Evolutionary conservation across 352 stramenopile species (phyloP).

Genomic region (Phytophthora sp.): DNA sequence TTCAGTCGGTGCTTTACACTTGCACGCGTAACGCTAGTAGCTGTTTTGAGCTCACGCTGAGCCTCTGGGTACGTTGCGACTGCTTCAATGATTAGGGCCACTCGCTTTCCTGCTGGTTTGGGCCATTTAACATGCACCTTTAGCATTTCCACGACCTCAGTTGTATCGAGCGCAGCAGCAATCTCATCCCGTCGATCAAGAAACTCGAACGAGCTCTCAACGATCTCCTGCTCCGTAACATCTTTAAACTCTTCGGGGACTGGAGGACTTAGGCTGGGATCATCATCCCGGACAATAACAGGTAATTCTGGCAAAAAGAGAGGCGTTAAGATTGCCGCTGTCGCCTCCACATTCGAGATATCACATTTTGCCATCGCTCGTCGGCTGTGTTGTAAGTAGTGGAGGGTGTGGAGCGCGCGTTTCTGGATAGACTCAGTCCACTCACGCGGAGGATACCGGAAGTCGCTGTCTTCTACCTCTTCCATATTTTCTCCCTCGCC

Average conservation of each 20-base stretch:
- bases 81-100: conserved; percentile 68
- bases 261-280: conserved; percentile 4
- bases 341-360: conserved; percentile 67
- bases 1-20: conserved; percentile 49
- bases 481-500: conserved; percentile 11
- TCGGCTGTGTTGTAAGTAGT: conserved; percentile 59
- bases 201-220: conserved; percentile 45
- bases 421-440: conserved; percentile 44
- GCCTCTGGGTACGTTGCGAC: conserved; percentile 53
- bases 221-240: conserved; percentile 38
- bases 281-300: conserved; percentile 18
- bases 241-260: conserved; percentile 5
- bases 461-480: conserved; percentile 2
- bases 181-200: conserved; percentile 33
- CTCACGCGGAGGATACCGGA: conserved; percentile 28
- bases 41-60: neutral
- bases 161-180: conserved; percentile 29
- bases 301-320: conserved; percentile 42
- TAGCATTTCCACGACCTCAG: conserved; percentile 71
- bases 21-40: neutral
- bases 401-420: conserved; percentile 37
- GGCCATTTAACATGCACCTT: conserved; percentile 82
- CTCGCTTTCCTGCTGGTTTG: conserved; percentile 69
- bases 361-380: conserved; percentile 41
- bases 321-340: conserved; percentile 55